These are phyloP conservation scores for Kwoniella shivajii DNA, from an alignment of 1,284 basidiomycete genomes.

Conservation along the genomic window DNA sequence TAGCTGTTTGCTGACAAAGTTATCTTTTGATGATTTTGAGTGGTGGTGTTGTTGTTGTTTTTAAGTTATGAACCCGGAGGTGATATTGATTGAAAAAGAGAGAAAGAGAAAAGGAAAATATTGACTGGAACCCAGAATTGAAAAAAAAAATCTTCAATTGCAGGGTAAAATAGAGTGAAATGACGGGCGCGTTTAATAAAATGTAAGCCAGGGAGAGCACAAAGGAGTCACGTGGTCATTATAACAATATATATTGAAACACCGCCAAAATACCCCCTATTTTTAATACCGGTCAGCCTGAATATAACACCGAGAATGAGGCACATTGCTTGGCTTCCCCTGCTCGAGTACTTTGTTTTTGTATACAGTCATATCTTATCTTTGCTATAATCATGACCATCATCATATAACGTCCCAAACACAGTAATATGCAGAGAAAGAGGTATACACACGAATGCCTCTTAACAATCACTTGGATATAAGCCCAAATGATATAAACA, in stretches of 20 bases:
- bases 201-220: too few species aligned
- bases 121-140: slow-evolving; percentile 3
- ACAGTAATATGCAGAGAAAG: too few species aligned
- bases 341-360: too few species aligned
- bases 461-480: neutral
- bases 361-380: too few species aligned
- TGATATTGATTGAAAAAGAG: slow-evolving; percentile 25
- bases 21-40: slow-evolving; percentile 29
- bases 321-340: too few species aligned
- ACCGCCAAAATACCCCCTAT: too few species aligned
- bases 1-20: slow-evolving; percentile 39
- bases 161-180: neutral
- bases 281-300: too few species aligned
- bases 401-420: too few species aligned
- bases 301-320: too few species aligned
- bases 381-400: too few species aligned
- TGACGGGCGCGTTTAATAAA: neutral
- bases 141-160: slow-evolving; percentile 7
- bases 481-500: slow-evolving; percentile 9
- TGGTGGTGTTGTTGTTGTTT: slow-evolving; percentile 19
- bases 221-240: too few species aligned
- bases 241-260: neutral
- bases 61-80: slow-evolving; percentile 27
- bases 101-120: slow-evolving; percentile 15
- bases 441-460: slow-evolving; percentile 7